These are phyloP conservation scores for Daldinia loculata DNA, from an alignment of 495 filamentous ascomycete genomes.

Conservation along the genomic window DNA sequence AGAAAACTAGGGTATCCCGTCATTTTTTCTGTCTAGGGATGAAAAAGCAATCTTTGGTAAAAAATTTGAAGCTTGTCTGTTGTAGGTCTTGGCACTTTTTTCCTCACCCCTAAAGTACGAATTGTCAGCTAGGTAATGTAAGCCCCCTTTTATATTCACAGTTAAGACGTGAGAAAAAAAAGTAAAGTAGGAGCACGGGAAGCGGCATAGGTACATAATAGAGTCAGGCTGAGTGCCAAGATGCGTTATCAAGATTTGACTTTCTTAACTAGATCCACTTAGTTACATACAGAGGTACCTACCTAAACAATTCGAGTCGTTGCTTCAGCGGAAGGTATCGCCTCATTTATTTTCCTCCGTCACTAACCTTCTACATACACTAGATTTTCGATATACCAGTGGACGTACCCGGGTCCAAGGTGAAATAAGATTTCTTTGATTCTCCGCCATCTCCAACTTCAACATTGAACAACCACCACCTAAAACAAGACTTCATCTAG, in stretches of 20 bases:
- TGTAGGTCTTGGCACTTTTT: constrained; percentile 30
- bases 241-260: constrained; percentile 27
- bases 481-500: constrained; percentile 7
- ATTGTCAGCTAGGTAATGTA: constrained; percentile 20
- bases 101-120: constrained; percentile 9
- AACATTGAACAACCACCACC: neutral
- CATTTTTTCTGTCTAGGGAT: neutral
- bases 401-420: neutral
- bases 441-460: constrained; percentile 17
- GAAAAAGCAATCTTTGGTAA: constrained; percentile 14
- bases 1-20: constrained; percentile 20
- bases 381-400: neutral
- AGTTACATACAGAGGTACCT: constrained; percentile 5
- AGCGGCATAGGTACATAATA: neutral
- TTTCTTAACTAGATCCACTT: constrained; percentile 30
- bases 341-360: constrained; percentile 21
- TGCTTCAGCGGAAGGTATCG: constrained; percentile 15
- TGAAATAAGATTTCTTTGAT: constrained; percentile 18
- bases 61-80: constrained; percentile 15
- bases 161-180: neutral
- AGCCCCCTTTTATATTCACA: constrained; percentile 26
- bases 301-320: constrained; percentile 24
- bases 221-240: constrained; percentile 17
- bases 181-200: neutral
- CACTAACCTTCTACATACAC: neutral